Evolutionary conservation across 2,329 filamentous ascomycete species (phyloP), one percentile per base, ranked within the genome.

Genomic region (Aspergillus costaricaensis): DNA sequence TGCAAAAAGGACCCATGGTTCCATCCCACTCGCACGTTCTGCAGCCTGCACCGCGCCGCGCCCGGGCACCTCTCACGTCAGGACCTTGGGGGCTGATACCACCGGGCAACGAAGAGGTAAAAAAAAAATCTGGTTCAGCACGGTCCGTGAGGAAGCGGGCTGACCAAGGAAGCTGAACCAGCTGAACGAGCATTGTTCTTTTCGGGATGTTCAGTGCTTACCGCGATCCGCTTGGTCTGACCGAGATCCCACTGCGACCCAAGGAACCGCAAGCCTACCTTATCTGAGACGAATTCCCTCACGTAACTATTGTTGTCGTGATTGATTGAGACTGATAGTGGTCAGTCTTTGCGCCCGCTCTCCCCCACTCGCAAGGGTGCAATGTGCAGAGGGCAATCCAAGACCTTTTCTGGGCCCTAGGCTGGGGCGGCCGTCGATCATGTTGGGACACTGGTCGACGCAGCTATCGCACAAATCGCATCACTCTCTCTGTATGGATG

Each of bases 361-460:
- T 36, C 32, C 47, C 47, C 47, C 47, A 50, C 53, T 55, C n/a
- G 38, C 53, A 44, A 44, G 53, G 53, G 39, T 44, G 48, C 36
- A 44, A 38, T 41, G 48, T 53, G 27, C 47, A 25, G 27, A 43
- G 14, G 19, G 23, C 19, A 54, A 41, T 55, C 53, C 39, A 47
- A 30, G 53, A n/a, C 39, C 36, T 36, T 36, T 36, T 17, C 51
- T 21, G 21, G 36, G 38, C 38, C 51, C 51, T n/a, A 23, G 30
- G 36, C 30, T 32, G n/a, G 36, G 36, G 32, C 32, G 32, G 17
- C 15, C 32, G 51, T 54, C 51, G 51, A 54, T 54, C 51, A 39
- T 54, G 25, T 8, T 32, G 25, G 10, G 25, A 44, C 41, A 21
- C 17, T 36, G 41, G 21, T 10, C 9, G 23, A 50, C 25, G 9